Evolutionary conservation across 2,329 filamentous ascomycete species (phyloP).

Genomic region (Colletotrichum magnum): DNA sequence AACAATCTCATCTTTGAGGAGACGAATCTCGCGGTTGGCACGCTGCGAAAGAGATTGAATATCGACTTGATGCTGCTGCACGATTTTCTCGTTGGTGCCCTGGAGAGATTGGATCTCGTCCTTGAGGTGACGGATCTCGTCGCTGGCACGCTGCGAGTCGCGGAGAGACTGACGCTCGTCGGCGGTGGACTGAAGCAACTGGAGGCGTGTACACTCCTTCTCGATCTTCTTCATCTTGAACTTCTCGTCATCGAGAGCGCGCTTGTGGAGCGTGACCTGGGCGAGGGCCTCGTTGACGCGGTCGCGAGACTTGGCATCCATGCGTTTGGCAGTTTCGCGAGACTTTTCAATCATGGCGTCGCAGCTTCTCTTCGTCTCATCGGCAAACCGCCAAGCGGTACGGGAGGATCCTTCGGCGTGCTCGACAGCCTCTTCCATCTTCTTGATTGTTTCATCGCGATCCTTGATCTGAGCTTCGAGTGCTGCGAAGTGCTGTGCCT

Average conservation of each 20-base stretch:
- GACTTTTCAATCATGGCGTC: not conserved
- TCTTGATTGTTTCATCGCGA: not conserved
- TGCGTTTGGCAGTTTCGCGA: not conserved
- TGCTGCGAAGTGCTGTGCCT: not conserved
- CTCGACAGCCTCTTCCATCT: not conserved
- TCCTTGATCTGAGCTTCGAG: not conserved
- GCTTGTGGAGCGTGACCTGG: not conserved
- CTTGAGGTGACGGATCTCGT: no score
- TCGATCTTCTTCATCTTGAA: not conserved
- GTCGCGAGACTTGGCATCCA: not conserved
- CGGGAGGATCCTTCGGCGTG: not conserved
- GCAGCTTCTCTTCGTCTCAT: not conserved
- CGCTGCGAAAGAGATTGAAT: not conserved
- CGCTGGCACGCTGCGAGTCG: no score
- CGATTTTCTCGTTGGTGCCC: not conserved
- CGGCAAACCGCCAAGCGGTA: not conserved
- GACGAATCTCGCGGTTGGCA: no score
- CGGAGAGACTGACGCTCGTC: no score
- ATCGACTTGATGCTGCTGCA: not conserved
- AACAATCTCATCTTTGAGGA: no score
- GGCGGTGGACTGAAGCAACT: not conserved
- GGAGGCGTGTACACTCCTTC: not conserved
- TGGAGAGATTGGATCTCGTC: no score
- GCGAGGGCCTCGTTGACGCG: not conserved
- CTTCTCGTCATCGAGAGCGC: not conserved